These are phyloP conservation scores for Rhodotorula sp. DNA, from an alignment of 1,284 basidiomycete species.

Conservation along the genomic window DNA sequence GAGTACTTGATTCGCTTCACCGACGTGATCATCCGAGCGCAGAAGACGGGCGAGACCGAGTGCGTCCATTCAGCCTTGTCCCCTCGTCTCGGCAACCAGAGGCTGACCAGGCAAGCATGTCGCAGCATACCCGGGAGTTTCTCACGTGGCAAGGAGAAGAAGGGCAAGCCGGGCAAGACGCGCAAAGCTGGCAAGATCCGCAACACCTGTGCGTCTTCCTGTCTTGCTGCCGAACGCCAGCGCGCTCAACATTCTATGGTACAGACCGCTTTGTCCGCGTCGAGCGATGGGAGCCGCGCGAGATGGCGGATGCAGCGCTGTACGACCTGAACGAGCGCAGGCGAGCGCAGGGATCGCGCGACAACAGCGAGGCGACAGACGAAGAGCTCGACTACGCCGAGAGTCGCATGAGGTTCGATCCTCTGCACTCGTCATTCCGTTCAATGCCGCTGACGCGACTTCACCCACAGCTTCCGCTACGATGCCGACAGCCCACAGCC, in stretches of 20 bases:
- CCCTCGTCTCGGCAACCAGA: conserved; percentile 47
- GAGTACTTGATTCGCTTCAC: conserved; percentile 94
- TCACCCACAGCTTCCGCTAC: conserved; percentile 33
- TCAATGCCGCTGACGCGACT: too few species aligned
- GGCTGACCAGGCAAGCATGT: conserved; percentile 58
- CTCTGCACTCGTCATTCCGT: background rate
- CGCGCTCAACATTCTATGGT: background rate
- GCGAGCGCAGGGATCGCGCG: background rate
- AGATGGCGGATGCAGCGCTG: conserved; percentile 4
- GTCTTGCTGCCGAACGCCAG: background rate
- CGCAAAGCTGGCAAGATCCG: conserved; percentile 65
- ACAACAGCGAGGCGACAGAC: background rate
- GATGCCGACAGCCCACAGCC: conserved; percentile 37
- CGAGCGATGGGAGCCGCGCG: conserved; percentile 36
- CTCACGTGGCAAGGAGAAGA: conserved; percentile 35
- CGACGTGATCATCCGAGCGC: conserved; percentile 89
- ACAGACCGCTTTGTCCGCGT: conserved; percentile 83
- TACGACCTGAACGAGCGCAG: conserved; percentile 17
- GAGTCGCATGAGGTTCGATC: conserved; percentile 25
- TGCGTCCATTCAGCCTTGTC: background rate
- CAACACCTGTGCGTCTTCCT: conserved; percentile 62
- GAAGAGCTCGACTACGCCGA: conserved; percentile 3
- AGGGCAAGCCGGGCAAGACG: conserved; percentile 35
- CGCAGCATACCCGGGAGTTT: conserved; percentile 28
- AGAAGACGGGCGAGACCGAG: conserved; percentile 83